A percentile compares a stretch with the other conserved stretches of the same genome.
Evolutionary conservation across 768 basidiomycete genomes (phyloP).

Genomic region (Mycena sanguinolenta): DNA sequence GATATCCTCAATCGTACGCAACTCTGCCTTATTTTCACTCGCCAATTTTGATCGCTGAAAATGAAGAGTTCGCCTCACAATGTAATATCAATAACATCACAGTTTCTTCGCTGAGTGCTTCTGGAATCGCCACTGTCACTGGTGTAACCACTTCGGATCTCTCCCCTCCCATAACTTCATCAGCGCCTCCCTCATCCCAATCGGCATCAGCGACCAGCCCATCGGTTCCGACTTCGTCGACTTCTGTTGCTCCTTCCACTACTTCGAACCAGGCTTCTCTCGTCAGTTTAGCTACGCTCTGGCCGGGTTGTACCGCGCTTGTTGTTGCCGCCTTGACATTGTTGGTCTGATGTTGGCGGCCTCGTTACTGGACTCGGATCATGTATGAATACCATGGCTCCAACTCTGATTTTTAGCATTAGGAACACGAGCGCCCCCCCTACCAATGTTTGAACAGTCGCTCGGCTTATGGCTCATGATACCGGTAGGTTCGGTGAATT

Average conservation of each 20-base stretch:
- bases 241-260: slow-evolving; percentile 5
- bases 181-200: not conserved
- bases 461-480: too few relatives aligned
- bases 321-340: not conserved
- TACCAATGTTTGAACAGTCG: too few relatives aligned
- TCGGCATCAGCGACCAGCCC: slow-evolving; percentile 15
- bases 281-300: not conserved
- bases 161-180: not conserved
- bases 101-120: slow-evolving; percentile 27
- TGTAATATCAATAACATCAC: slow-evolving; percentile 26
- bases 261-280: slow-evolving; percentile 1
- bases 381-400: too few relatives aligned
- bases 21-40: not conserved
- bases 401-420: too few relatives aligned
- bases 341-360: not conserved
- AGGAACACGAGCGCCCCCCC: too few relatives aligned
- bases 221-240: not conserved
- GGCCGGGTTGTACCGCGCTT: slow-evolving; percentile 11
- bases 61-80: slow-evolving; percentile 19
- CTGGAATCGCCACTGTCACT: slow-evolving; percentile 29
- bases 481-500: too few relatives aligned
- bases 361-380: too few relatives aligned
- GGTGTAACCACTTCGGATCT: slow-evolving; percentile 22
- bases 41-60: not conserved
- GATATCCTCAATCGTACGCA: slow-evolving; percentile 43